A percentile compares a stretch with the other conserved stretches of the same genome.
Evolutionary conservation across 148 eudicot species (phyloP).

Genomic region (Rhododendron griersonianum): DNA sequence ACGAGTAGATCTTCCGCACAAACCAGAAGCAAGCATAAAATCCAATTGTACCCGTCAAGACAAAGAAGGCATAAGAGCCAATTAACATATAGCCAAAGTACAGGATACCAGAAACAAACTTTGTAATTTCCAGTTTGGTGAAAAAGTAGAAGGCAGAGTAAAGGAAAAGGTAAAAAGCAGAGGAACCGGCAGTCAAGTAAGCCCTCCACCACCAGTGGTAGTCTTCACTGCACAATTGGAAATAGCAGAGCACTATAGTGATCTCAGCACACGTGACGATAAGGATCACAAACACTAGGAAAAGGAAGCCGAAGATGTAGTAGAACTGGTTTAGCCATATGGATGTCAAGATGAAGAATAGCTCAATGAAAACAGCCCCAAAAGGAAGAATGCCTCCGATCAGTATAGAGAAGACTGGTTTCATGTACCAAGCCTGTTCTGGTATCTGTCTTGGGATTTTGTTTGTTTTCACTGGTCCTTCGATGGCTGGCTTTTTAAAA

Average conservation of each 20-base stretch:
- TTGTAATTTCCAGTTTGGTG: constrained; percentile 35
- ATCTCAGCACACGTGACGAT: constrained; percentile 37
- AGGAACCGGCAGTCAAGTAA: constrained; percentile 33
- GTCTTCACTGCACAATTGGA: constrained; percentile 38
- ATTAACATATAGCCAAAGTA: constrained; percentile 41
- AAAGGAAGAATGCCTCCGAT: constrained; percentile 41
- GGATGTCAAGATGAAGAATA: constrained; percentile 38
- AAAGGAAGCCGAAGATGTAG: constrained; percentile 39
- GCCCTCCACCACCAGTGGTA: constrained; percentile 47
- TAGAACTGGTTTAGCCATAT: constrained; percentile 45
- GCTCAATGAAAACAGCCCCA: constrained; percentile 41
- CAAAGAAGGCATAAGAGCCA: constrained; percentile 36
- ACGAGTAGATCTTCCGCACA: constrained; percentile 35
- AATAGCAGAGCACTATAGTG: constrained; percentile 32
- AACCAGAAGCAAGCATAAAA: constrained; percentile 41
- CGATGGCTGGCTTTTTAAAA: constrained; percentile 20
- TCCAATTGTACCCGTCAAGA: constrained; percentile 39
- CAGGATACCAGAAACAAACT: constrained; percentile 37
- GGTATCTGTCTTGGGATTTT: constrained; percentile 41
- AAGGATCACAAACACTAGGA: constrained; percentile 33
- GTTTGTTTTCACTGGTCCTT: constrained; percentile 33
- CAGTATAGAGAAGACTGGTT: constrained; percentile 27
- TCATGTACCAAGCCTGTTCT: constrained; percentile 36
- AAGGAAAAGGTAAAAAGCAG: constrained; percentile 38
- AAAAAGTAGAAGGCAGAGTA: constrained; percentile 34